Percentiles rank a stretch among this genome's conserved stretches.
Evolutionary conservation across 2,329 filamentous ascomycete genomes (phyloP).

Genomic region (Fusarium sp.): DNA sequence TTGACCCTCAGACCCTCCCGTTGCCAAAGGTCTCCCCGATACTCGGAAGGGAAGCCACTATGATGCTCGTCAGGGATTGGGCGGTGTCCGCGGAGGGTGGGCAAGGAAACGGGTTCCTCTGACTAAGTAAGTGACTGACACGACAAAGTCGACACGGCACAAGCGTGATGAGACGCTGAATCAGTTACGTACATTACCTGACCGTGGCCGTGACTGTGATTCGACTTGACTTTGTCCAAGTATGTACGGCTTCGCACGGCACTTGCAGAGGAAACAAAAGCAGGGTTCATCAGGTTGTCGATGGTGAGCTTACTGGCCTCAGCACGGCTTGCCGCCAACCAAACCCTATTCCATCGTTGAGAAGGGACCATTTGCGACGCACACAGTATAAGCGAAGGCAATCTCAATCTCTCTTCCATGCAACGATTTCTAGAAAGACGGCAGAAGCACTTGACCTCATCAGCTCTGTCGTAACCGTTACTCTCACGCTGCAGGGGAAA

Average conservation of each 20-base stretch:
- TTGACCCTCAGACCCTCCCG: too few relatives aligned
- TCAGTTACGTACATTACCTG: conserved; percentile 9
- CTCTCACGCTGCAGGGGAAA: conserved; percentile 37
- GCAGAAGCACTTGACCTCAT: conserved; percentile 47
- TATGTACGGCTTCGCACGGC: background rate
- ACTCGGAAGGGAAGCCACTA: conserved; percentile 14
- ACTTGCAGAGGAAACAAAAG: conserved; percentile 14
- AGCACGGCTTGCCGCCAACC: conserved; percentile 34
- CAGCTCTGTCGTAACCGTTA: conserved; percentile 12
- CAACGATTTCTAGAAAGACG: conserved; percentile 53
- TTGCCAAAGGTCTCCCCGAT: background rate
- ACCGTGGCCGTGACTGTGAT: background rate
- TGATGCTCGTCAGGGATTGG: conserved; percentile 29
- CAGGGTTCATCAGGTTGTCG: conserved; percentile 19
- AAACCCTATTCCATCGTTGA: conserved; percentile 35
- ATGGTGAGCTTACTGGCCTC: conserved; percentile 32
- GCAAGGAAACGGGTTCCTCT: conserved; percentile 15
- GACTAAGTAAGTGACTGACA: conserved; percentile 36
- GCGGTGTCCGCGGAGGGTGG: background rate
- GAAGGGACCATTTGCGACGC: background rate
- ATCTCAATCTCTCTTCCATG: conserved; percentile 35
- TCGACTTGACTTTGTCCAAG: background rate
- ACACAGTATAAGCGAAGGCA: too few relatives aligned
- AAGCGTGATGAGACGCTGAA: conserved; percentile 14
- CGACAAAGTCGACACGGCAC: conserved; percentile 2